These are phyloP conservation scores for Penicillium paradoxum DNA, from an alignment of 495 filamentous ascomycete genomes.

Conservation along the genomic window DNA sequence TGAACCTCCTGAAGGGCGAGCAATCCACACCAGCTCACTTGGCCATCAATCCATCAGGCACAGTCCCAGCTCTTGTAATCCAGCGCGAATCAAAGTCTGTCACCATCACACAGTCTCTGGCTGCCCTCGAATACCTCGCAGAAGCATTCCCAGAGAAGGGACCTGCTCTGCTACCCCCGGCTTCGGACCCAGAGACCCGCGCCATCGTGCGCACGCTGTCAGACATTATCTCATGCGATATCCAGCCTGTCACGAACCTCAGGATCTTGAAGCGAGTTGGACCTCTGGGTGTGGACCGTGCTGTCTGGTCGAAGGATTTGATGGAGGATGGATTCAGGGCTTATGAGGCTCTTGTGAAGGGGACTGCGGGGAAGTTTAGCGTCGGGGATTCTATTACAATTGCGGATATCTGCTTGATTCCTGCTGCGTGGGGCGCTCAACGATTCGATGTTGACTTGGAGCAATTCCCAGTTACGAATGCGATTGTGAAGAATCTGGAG, in stretches of 20 bases:
- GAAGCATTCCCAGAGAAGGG: constrained; percentile 33
- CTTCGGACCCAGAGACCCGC: constrained; percentile 26
- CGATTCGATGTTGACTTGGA: constrained; percentile 43
- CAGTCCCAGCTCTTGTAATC: constrained; percentile 47
- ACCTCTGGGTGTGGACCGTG: constrained; percentile 33
- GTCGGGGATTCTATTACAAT: constrained; percentile 47
- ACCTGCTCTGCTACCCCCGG: constrained; percentile 33
- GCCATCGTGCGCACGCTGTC: constrained; percentile 41
- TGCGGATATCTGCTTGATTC: constrained; percentile 51
- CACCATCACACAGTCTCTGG: constrained; percentile 47
- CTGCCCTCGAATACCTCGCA: constrained; percentile 51
- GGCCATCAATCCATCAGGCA: constrained; percentile 43
- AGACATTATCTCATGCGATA: constrained; percentile 44
- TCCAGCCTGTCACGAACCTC: constrained; percentile 49
- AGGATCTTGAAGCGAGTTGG: constrained; percentile 41
- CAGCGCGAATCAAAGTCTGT: constrained; percentile 18
- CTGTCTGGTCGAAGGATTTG: constrained; percentile 33
- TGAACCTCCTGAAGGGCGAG: constrained; percentile 45
- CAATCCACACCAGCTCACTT: constrained; percentile 32
- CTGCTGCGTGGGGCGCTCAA: constrained; percentile 48
- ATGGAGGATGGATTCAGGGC: constrained; percentile 43
- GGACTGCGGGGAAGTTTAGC: constrained; percentile 40
- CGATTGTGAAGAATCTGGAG: constrained; percentile 37
- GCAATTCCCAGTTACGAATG: constrained; percentile 32
- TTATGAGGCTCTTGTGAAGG: constrained; percentile 37